Evolutionary conservation across 768 basidiomycete genomes (phyloP).

Genomic region (Rhodocollybia butyracea): DNA sequence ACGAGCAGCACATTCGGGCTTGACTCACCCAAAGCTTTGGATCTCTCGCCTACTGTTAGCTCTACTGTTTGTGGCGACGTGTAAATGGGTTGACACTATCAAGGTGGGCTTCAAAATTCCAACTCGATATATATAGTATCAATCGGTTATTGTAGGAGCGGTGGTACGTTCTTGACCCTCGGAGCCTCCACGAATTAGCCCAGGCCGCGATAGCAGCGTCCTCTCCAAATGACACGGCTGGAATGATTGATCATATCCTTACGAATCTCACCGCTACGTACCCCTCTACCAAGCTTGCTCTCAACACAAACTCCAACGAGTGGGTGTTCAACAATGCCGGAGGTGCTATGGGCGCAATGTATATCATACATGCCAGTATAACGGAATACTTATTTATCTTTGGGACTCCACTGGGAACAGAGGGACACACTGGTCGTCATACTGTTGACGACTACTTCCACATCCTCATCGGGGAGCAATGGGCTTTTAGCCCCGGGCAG

Average conservation of each 20-base stretch:
- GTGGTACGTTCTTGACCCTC: constrained; percentile 86
- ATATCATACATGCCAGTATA: constrained; percentile 92
- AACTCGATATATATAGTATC: too few relatives aligned
- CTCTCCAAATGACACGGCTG: constrained; percentile 55
- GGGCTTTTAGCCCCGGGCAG: constrained; percentile 82
- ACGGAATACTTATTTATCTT: constrained; percentile 98
- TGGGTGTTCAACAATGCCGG: constrained; percentile 98
- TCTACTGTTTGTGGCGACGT: constrained; percentile 34
- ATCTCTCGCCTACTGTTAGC: constrained; percentile 29
- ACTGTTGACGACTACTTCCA: constrained; percentile 98
- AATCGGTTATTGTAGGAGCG: constrained; percentile 38
- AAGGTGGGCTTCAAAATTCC: constrained; percentile 40
- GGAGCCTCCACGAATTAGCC: constrained; percentile 67
- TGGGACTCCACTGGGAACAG: constrained; percentile 94
- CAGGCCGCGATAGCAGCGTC: constrained; percentile 67
- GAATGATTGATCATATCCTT: constrained; percentile 81
- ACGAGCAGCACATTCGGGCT: too few relatives aligned
- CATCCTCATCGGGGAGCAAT: constrained; percentile 91
- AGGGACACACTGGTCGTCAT: constrained; percentile 92
- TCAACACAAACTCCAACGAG: constrained; percentile 64
- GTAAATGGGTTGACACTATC: constrained; percentile 56
- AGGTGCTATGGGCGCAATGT: constrained; percentile 98
- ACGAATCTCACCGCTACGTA: constrained; percentile 74
- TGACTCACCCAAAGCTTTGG: too few relatives aligned
- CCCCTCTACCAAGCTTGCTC: constrained; percentile 48